Evolutionary conservation across 805 yeast species (phyloP).

Genomic region (Candida succiphila): DNA sequence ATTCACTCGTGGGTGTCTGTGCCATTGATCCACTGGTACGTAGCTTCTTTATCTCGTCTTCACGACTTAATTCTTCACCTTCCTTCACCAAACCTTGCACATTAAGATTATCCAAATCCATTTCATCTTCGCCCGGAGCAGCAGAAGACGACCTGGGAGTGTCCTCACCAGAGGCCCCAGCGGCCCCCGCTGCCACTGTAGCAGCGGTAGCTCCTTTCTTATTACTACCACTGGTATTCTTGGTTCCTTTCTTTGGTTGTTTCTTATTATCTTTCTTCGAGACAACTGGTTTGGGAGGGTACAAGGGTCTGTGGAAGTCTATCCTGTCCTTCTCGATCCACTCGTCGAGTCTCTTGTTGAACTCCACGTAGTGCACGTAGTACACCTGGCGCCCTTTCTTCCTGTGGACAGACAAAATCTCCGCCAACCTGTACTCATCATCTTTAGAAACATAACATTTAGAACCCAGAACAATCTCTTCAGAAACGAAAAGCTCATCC

Average conservation of each 20-base stretch:
- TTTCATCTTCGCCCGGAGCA: slow-evolving; percentile 42
- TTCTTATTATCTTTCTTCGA: slow-evolving; percentile 31
- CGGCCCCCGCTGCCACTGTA: slow-evolving; percentile 1
- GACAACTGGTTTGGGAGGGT: slow-evolving; percentile 54
- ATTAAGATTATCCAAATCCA: slow-evolving; percentile 77
- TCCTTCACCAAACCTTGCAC: slow-evolving; percentile 68
- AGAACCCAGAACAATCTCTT: slow-evolving; percentile 64
- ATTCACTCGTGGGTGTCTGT: slow-evolving; percentile 71
- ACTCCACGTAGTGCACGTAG: slow-evolving; percentile 91
- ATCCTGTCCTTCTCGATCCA: slow-evolving; percentile 76
- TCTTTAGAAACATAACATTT: slow-evolving; percentile 78
- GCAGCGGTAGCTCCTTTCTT: slow-evolving; percentile 19
- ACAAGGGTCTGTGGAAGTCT: slow-evolving; percentile 60
- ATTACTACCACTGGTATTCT: not conserved
- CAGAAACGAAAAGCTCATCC: slow-evolving; percentile 21
- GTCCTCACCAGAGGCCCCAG: slow-evolving; percentile 12
- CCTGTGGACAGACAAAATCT: slow-evolving; percentile 65
- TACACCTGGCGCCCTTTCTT: slow-evolving; percentile 72
- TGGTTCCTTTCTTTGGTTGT: slow-evolving; percentile 4
- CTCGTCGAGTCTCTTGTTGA: slow-evolving; percentile 93
- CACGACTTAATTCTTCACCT: slow-evolving; percentile 69
- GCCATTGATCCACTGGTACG: slow-evolving; percentile 98
- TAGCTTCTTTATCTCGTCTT: slow-evolving; percentile 85
- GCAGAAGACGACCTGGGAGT: slow-evolving; percentile 14
- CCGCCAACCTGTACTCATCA: slow-evolving; percentile 72